Base-by-base conservation (phyloP, 768 basidiomycete species). In the Glaciozyma martinii region DNA sequence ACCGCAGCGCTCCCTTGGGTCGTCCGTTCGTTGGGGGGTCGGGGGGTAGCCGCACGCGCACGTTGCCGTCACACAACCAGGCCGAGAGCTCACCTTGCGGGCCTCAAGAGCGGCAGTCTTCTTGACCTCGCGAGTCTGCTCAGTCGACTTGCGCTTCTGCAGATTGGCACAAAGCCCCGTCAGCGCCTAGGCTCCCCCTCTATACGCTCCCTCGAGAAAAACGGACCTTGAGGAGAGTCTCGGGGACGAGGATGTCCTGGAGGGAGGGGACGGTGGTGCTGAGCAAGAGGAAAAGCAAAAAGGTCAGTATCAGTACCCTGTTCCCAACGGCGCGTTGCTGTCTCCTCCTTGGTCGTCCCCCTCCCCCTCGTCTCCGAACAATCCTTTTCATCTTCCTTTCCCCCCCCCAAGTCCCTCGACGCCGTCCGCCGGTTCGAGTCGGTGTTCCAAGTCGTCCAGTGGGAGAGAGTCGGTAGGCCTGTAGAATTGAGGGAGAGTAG, bases 111-210 rank as follows among this genome's bases (percentile, higher is more conserved):
- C 76, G 61, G 76, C 76, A 47, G 74, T 74, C 67, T 77, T 73
- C 76, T 79, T 79, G 73, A 78, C 78, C 77, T 80, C 78, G 61
- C 77, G 74, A 63, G 76, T 75, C 75, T 79, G 77, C 71, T 79
- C 78, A 68, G 74, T 78, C 61, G 77, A 75, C 74, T 78, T 76
- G 69, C 79, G 71, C 78, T 79, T 79, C 77, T 79, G 56, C 30
- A 16, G 0, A 50, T 6, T 8, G 19, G 29, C 16, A 54, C 21
- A 23, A 32, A 19, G 29, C 15, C 25, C 9, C 10, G 32, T 54
- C 18, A 54, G 53, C 53, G 16, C 29, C 21, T 21, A 7, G 29
- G 33, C 32, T 23, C 8, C 3, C 32, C 32, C 46, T 47, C n/a
- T n/a, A n/a, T n/a, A 19, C 46, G 21, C 9, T 3, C 8, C 37